Evolutionary conservation across 2,329 filamentous ascomycete genomes (phyloP), one percentile per base, ranked within the genome.

Genomic region (Epichloe sp.): DNA sequence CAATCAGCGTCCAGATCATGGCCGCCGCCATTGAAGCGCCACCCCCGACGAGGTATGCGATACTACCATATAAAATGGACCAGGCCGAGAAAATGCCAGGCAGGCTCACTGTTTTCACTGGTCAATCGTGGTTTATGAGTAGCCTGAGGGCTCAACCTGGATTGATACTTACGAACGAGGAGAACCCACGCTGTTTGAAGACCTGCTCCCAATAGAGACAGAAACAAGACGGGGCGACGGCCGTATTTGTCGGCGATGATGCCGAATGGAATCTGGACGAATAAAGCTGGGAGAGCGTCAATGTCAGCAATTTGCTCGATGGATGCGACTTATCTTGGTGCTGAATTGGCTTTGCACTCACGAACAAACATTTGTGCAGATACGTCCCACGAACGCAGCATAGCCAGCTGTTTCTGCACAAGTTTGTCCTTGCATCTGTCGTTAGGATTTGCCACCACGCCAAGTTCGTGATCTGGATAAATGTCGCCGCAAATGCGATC

Each of bases 361-460:
- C 71, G 68, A 10, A 76, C 71, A 4, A 78, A 59, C 52, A 70
- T 69, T 36, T 76, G 69, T 34, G 76, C 63, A 1, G 72, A 69
- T 19, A 62, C 55, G 43, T 64, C 57, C 68, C 73, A 75, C 1
- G 75, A 76, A 41, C 68, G 66, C 17, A 80, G 62, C 66, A 73
- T 71, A 12, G 77, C 75, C 43, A 81, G 64, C 19, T 70, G 67
- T 26, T 70, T 67, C 56, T 80, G 77, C 1, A 82, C 74, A 2
- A 65, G 61, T 0, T 65, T 59, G 3, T 62, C 60, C 58, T 80
- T 80, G 64, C 78, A 80, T 5, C 68, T 63, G 44, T 65, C 59
- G 51, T 77, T 74, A 2, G 62, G 48, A 58, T 62, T 54, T 3
- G 48, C 58, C 44, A 53, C 49, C 44, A 55, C 57, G 35, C 56